Conservation (phyloP, 2,329 filamentous ascomycete genomes). For the Cladosporium colombiae region DNA sequence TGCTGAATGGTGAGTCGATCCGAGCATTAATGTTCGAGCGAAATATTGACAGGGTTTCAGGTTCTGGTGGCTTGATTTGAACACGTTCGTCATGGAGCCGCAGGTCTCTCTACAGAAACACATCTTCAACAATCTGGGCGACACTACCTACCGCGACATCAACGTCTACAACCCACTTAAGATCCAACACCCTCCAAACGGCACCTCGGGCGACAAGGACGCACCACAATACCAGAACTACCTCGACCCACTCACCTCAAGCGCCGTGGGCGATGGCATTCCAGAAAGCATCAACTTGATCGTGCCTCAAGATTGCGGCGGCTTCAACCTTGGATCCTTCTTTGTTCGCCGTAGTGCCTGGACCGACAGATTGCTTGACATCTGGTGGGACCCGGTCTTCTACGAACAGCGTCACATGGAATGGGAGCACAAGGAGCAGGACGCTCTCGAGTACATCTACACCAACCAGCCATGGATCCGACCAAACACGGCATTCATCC, state of each 20-base stretch:
- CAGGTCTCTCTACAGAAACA: conserved; percentile 85
- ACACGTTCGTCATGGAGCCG: conserved; percentile 98
- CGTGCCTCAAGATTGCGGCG: conserved; percentile 88
- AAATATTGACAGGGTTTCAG: conserved; percentile 48
- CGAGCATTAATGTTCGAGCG: background rate
- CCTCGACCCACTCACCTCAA: conserved; percentile 73
- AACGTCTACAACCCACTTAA: conserved; percentile 95
- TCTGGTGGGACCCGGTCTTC: conserved; percentile 97
- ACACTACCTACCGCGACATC: conserved; percentile 87
- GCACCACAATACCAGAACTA: conserved; percentile 55
- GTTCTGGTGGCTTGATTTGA: conserved; percentile 99
- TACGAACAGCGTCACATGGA: conserved; percentile 99
- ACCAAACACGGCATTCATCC: conserved; percentile 82
- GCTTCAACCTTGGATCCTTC: conserved; percentile 96
- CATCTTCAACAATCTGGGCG: conserved; percentile 77
- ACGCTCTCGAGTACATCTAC: conserved; percentile 91
- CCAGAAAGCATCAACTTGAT: conserved; percentile 81
- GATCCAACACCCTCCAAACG: conserved; percentile 76
- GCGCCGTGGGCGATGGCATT: conserved; percentile 74
- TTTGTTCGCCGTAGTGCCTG: conserved; percentile 82
- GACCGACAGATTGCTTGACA: conserved; percentile 87
- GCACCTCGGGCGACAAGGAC: conserved; percentile 33
- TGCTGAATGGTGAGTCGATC: conserved; percentile 80
- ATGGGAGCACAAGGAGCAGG: conserved; percentile 99
- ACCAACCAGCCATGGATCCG: conserved; percentile 89